Base-by-base conservation (phyloP, 768 basidiomycete species). In the Rubroboletus satanas region DNA sequence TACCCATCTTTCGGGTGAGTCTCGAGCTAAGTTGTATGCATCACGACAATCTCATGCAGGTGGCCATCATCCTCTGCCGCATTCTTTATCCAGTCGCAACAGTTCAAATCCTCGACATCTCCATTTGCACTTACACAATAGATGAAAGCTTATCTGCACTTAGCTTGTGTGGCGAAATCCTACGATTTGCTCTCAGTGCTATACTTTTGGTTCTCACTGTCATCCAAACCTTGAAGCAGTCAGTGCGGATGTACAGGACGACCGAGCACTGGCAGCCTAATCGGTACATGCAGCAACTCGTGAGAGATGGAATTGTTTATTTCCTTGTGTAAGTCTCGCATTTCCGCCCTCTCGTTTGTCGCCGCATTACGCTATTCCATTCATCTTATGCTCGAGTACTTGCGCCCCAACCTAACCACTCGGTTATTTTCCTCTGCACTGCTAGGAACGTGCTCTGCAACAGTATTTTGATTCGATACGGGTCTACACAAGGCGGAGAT, bases 321-420 rank as follows among this genome's bases (percentile, higher is more conserved):
- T 39, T 39, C 38, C 10, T 28, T 29, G 45, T 46, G 60, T 61
- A 42, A 1, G 60, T 52, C 35, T 7, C 41, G 7, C 10, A 11
- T 8, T 1, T 17, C 53, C 12, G 8, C 44, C 10, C 44, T 28
- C 36, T 7, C 38, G 12, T 23, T 38, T 5, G 5, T 38, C 9
- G 18, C n/a, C 21, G 21, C 10, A 18, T 18, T n/a, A n/a, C 4
- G 5, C 3, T 37, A 17, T 37, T 9, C 37, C n/a, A 17, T 8
- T 7, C 17, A n/a, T n/a, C 17, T 39, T 12, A 2, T 18, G 11
- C 10, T 12, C 14, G 41, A 15, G 7, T 23, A 7, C 6, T 7
- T 14, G 21, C 21, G 4, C 1, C 7, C 41, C 23, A 42, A 43
- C 6, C 21, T 15, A 43, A 15, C 14, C 23, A 15, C 15, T 26